Conservation (phyloP, 139 green algal genomes). For the Zygnema circumcarinatum region DNA sequence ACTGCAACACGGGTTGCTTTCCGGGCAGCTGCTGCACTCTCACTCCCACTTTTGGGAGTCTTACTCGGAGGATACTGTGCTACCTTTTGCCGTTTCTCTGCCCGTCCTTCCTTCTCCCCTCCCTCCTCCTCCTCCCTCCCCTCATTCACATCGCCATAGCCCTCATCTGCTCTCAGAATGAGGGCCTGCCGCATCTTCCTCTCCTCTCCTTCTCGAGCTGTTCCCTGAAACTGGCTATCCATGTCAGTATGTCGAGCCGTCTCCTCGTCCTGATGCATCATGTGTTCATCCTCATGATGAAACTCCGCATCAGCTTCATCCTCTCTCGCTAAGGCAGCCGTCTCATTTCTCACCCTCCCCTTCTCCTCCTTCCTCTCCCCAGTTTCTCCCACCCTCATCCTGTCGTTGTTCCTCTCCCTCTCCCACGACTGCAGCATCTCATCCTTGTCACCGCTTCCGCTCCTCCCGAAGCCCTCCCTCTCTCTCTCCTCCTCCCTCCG, state of each 20-base stretch:
- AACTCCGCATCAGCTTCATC: not conserved
- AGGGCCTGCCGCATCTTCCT: not conserved
- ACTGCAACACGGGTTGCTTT: slow-evolving; percentile 32
- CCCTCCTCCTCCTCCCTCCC: not conserved
- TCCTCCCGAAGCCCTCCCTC: too few relatives aligned
- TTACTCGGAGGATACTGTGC: not conserved
- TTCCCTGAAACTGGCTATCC: not conserved
- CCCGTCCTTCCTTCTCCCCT: not conserved
- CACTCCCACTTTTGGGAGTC: not conserved
- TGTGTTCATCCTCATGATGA: not conserved
- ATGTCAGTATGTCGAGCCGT: not conserved
- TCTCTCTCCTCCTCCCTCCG: not conserved
- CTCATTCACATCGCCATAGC: not conserved
- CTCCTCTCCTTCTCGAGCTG: not conserved
- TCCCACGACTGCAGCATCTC: not conserved
- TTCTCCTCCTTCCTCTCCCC: not conserved
- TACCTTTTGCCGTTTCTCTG: not conserved
- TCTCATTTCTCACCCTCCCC: not conserved
- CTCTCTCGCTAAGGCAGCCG: too few relatives aligned
- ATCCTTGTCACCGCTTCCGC: not conserved
- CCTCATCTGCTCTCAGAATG: not conserved
- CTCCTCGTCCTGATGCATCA: not conserved
- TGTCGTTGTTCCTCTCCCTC: not conserved
- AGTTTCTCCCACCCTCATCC: not conserved
- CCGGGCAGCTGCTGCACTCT: not conserved